Percentiles rank a stretch among this genome's conserved stretches.
These are phyloP conservation scores for Alternaria consortialis DNA, from an alignment of 2,329 filamentous ascomycete genomes.

Conservation along the genomic window DNA sequence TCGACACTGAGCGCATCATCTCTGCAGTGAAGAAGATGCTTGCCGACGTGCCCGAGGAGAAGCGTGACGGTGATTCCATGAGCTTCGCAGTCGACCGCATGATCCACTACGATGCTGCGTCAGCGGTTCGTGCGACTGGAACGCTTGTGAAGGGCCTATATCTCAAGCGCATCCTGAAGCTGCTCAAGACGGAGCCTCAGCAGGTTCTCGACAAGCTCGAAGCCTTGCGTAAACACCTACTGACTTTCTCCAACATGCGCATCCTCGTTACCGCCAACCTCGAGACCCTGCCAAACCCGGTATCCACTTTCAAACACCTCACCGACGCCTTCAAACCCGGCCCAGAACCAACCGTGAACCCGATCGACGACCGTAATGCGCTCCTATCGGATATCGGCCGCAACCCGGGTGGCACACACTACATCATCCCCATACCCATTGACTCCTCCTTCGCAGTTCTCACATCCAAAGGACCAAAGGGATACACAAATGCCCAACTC, in stretches of 20 bases:
- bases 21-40: conserved; percentile 79
- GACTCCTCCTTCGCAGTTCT: conserved; percentile 90
- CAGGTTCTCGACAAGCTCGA: conserved; percentile 81
- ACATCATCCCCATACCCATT: conserved; percentile 89
- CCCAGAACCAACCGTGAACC: conserved; percentile 65
- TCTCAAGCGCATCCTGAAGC: conserved; percentile 82
- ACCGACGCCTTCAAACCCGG: conserved; percentile 60
- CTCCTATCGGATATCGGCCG: conserved; percentile 80
- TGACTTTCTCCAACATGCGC: conserved; percentile 85
- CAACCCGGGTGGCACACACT: conserved; percentile 76
- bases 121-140: conserved; percentile 77
- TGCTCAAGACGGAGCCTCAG: conserved; percentile 79
- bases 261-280: conserved; percentile 85
- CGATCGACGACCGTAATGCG: conserved; percentile 73
- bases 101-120: conserved; percentile 80
- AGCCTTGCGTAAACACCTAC: conserved; percentile 76
- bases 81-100: conserved; percentile 72
- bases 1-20: conserved; percentile 74
- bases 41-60: conserved; percentile 89
- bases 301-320: conserved; percentile 78
- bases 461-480: conserved; percentile 76
- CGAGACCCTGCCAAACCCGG: conserved; percentile 74
- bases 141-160: conserved; percentile 89
- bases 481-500: conserved; percentile 78
- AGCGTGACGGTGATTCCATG: conserved; percentile 82